Percentiles rank a stretch among this genome's conserved stretches.
Evolutionary conservation across 2,329 filamentous ascomycete genomes (phyloP).

Genomic region (Penicillium capsulatum): DNA sequence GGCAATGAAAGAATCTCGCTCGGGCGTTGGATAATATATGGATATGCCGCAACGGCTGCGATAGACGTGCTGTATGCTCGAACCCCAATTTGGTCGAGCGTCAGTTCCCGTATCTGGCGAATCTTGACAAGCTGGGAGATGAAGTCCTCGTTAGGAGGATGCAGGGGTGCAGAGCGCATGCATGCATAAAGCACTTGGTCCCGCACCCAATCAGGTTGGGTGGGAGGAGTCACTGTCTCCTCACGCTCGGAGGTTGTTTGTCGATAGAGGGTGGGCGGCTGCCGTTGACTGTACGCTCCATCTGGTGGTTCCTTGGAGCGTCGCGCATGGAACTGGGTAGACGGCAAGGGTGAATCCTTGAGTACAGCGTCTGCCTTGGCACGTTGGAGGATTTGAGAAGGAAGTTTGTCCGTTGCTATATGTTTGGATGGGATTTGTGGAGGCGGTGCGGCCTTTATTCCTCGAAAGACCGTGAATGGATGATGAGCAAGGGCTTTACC

Average conservation of each 20-base stretch:
- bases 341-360: constrained; percentile 6
- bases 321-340: constrained; percentile 15
- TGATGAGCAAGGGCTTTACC: constrained; percentile 45
- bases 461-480: constrained; percentile 51
- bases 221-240: constrained; percentile 53
- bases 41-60: constrained; percentile 77
- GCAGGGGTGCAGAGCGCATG: constrained; percentile 66
- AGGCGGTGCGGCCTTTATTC: constrained; percentile 40
- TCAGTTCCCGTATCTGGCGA: constrained; percentile 64
- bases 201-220: constrained; percentile 65
- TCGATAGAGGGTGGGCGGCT: constrained; percentile 52
- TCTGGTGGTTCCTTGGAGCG: constrained; percentile 23
- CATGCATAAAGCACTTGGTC: constrained; percentile 70
- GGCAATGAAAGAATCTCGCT: constrained; percentile 56
- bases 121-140: constrained; percentile 71
- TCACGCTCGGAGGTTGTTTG: constrained; percentile 79
- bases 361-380: constrained; percentile 49
- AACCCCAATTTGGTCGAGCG: constrained; percentile 71
- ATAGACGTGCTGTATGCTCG: constrained; percentile 86
- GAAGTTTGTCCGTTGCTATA: constrained; percentile 2
- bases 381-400: constrained; percentile 48
- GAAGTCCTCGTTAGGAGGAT: constrained; percentile 70
- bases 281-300: constrained; percentile 21
- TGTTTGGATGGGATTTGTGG: not conserved
- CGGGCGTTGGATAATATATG: constrained; percentile 50